Evolutionary conservation across 75 land plant species (phyloP).

Genomic region (Ceratopteris richardii): DNA sequence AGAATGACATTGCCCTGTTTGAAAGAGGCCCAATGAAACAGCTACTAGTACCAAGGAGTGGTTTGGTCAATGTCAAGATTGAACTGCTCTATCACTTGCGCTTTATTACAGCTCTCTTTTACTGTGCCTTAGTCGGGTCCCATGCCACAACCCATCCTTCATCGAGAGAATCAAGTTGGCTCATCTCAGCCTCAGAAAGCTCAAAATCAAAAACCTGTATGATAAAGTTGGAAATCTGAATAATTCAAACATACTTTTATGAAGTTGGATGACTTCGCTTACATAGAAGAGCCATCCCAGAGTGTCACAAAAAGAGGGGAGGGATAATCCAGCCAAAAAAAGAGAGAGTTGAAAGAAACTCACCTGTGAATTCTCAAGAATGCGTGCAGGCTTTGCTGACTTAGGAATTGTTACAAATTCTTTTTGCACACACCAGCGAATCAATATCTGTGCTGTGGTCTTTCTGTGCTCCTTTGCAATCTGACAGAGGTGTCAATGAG

Average conservation of each 20-base stretch:
- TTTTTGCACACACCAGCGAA: slow-evolving; percentile 32
- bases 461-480: slow-evolving; percentile 21
- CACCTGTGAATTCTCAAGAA: slow-evolving; percentile 34
- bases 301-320: no score
- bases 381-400: slow-evolving; percentile 26
- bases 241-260: not conserved
- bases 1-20: no score
- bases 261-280: no score
- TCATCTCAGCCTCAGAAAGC: slow-evolving; percentile 17
- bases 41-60: no score
- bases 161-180: slow-evolving; percentile 16
- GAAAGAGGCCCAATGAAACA: no score
- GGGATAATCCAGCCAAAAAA: no score
- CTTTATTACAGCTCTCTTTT: no score
- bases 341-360: not conserved
- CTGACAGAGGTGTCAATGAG: no score
- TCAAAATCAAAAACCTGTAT: slow-evolving; percentile 33
- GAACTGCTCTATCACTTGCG: no score
- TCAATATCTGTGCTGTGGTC: slow-evolving; percentile 28
- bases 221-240: slow-evolving; percentile 3
- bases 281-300: no score
- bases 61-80: no score
- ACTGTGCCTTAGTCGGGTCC: slow-evolving; percentile 27
- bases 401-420: slow-evolving; percentile 30
- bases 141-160: slow-evolving; percentile 22